Conservation (phyloP, 2,329 filamentous ascomycete genomes). For the Colletotrichum noveboracense region DNA sequence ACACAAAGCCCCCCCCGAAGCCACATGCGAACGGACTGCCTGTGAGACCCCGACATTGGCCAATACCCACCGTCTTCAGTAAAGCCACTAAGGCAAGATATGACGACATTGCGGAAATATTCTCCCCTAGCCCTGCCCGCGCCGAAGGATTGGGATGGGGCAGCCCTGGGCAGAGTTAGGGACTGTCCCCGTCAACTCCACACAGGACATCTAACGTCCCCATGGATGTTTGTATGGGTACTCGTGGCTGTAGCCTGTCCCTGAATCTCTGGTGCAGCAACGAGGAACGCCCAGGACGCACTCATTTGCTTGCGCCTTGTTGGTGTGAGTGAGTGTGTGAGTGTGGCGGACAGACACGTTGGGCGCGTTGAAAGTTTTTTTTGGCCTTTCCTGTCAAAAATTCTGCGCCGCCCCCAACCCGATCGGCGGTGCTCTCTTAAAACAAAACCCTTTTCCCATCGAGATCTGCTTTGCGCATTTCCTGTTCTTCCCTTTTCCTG, state of each 20-base stretch:
- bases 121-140: background rate
- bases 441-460: slow-evolving; percentile 9
- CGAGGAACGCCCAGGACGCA: background rate
- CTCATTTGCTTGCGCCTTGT: background rate
- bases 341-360: slow-evolving; percentile 1
- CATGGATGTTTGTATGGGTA: background rate
- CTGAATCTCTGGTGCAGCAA: slow-evolving; percentile 8
- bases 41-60: background rate
- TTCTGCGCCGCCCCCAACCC: background rate
- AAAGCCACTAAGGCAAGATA: background rate
- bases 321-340: background rate
- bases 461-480: background rate
- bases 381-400: background rate
- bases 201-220: slow-evolving; percentile 3
- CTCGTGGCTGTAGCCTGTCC: background rate
- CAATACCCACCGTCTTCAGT: background rate
- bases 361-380: background rate
- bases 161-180: background rate
- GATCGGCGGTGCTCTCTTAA: background rate
- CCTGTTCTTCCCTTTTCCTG: background rate
- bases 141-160: slow-evolving; percentile 6
- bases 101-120: slow-evolving; percentile 21
- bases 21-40: background rate
- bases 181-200: slow-evolving; percentile 18
- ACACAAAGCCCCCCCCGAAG: background rate